Evolutionary conservation across 2,329 filamentous ascomycete species (phyloP).

Genomic region (Nemania serpens): DNA sequence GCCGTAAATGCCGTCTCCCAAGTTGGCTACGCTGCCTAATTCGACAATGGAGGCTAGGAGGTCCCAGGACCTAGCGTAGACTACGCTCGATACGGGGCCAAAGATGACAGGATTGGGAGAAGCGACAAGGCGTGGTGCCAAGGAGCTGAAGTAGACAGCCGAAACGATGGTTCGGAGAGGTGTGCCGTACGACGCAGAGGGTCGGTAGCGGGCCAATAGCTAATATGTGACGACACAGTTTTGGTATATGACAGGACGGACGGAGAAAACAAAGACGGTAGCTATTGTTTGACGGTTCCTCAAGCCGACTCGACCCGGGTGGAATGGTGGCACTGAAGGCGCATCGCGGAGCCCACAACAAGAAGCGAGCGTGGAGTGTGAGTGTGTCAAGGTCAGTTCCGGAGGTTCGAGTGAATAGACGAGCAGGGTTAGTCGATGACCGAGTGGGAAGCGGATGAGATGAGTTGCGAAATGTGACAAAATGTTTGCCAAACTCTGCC

Average conservation of each 20-base stretch:
- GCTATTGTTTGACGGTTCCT: constrained; percentile 12
- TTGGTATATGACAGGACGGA: not conserved
- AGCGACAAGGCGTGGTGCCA: constrained; percentile 28
- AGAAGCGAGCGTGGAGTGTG: not conserved
- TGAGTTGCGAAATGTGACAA: too few relatives aligned
- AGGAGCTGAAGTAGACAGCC: constrained; percentile 31
- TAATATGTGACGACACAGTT: not conserved
- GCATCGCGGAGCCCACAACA: constrained; percentile 29
- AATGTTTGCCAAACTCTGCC: too few relatives aligned
- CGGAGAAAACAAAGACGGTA: not conserved
- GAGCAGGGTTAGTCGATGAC: not conserved
- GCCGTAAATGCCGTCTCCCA: constrained; percentile 6
- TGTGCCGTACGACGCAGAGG: constrained; percentile 30
- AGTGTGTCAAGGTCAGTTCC: not conserved
- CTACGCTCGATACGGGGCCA: constrained; percentile 2
- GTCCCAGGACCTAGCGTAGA: constrained; percentile 3
- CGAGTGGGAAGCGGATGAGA: not conserved
- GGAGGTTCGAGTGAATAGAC: not conserved
- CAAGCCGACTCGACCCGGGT: constrained; percentile 31
- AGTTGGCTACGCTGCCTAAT: not conserved
- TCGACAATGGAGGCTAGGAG: constrained; percentile 15
- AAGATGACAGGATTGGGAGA: constrained; percentile 6
- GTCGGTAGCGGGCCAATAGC: constrained; percentile 25
- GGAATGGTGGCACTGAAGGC: constrained; percentile 27
- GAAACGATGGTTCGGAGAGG: constrained; percentile 29